A percentile compares a stretch with the other conserved stretches of the same genome.
phyloP scores from a whole-genome alignment of 352 stramenopile genomes.

The Aphanomyces cochlioides region DNA sequence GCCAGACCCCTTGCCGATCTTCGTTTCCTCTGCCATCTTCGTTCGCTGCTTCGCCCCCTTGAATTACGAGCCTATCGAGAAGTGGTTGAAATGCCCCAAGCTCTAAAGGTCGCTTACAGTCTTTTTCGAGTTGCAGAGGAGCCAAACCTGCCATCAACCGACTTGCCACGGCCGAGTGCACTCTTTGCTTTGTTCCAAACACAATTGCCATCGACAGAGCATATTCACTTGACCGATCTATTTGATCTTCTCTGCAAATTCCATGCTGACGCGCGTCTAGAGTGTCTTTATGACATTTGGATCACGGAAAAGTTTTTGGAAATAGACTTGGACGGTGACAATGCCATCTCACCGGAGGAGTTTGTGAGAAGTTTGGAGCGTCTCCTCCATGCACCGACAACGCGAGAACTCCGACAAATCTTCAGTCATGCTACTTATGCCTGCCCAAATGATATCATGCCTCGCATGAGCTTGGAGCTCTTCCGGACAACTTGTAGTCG shows the following conservation, averaged over 20 bases:
- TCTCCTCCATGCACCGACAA: constrained; percentile 17
- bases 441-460: background rate
- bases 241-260: constrained; percentile 16
- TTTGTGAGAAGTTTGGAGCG: background rate
- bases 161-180: background rate
- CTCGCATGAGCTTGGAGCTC: background rate
- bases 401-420: constrained; percentile 15
- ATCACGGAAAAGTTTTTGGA: background rate
- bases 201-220: background rate
- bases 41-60: constrained; percentile 10
- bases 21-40: constrained; percentile 55
- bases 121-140: constrained; percentile 45
- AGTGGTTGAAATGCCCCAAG: constrained; percentile 45
- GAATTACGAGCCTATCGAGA: constrained; percentile 47
- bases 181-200: background rate
- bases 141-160: background rate
- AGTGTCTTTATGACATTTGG: background rate
- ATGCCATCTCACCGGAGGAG: constrained; percentile 10
- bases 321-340: constrained; percentile 14
- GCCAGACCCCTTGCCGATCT: constrained; percentile 55
- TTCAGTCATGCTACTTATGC: constrained; percentile 7
- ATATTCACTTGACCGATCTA: constrained; percentile 18
- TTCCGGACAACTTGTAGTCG: background rate
- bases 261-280: constrained; percentile 11
- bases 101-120: constrained; percentile 40